Conservation (phyloP, 495 filamentous ascomycete genomes). For the Neurospora intermedia region DNA sequence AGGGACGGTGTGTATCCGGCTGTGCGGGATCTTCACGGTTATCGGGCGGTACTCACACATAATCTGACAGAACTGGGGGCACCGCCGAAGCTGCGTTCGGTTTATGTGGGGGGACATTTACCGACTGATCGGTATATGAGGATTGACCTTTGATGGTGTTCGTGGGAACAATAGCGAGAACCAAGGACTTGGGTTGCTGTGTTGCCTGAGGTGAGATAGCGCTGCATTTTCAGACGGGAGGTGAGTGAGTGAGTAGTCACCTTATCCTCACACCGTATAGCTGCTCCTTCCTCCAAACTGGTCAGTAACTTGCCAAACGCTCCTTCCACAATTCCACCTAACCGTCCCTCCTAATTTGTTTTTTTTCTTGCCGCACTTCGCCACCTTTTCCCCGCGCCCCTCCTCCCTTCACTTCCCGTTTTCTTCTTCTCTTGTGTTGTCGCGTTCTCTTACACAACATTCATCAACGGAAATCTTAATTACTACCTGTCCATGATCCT, state of each 20-base stretch:
- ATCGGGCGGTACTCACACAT: neutral
- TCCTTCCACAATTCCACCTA: neutral
- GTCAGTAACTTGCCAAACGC: neutral
- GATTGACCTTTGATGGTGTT: neutral
- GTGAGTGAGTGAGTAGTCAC: too few relatives aligned
- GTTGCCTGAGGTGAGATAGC: too few relatives aligned
- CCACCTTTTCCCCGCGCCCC: neutral
- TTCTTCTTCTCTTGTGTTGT: too few relatives aligned
- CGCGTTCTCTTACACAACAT: too few relatives aligned
- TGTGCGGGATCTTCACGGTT: neutral
- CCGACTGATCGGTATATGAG: neutral
- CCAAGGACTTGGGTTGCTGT: too few relatives aligned
- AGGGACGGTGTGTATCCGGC: neutral
- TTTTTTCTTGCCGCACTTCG: neutral
- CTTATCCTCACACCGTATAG: too few relatives aligned
- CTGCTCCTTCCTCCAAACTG: neutral
- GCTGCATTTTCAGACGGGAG: too few relatives aligned
- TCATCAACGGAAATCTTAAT: too few relatives aligned
- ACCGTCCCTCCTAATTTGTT: neutral
- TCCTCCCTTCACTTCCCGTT: too few relatives aligned
- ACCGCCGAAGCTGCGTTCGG: neutral
- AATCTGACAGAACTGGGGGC: neutral
- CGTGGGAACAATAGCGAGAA: neutral
- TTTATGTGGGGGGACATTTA: neutral
- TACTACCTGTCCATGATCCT: too few relatives aligned